Percentiles rank a stretch among this genome's conserved stretches.
Conservation (phyloP, 495 filamentous ascomycete species). For the Podospora conica region DNA sequence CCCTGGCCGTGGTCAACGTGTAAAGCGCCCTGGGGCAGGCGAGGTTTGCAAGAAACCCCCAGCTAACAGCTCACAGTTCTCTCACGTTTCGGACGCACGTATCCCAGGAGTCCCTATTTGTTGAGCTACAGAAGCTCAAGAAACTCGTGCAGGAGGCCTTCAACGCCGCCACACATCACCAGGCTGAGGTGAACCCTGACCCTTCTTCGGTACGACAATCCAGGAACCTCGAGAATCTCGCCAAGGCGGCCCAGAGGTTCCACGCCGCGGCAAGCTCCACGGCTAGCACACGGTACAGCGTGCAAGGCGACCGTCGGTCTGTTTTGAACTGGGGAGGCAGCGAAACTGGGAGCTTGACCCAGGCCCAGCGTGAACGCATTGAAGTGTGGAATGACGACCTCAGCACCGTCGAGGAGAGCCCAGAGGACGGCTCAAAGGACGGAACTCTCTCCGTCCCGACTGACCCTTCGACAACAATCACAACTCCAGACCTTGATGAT, state of each 20-base stretch:
- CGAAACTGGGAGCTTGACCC: not conserved
- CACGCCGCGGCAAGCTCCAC: slow-evolving; percentile 2
- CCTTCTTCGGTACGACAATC: not conserved
- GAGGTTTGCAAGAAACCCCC: too few relatives aligned
- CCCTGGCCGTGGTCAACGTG: slow-evolving; percentile 3
- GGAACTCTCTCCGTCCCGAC: not conserved
- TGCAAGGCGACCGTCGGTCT: not conserved
- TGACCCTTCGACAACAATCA: slow-evolving; percentile 2
- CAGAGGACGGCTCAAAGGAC: slow-evolving; percentile 2
- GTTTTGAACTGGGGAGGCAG: slow-evolving; percentile 5
- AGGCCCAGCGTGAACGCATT: slow-evolving; percentile 3
- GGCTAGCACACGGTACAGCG: slow-evolving; percentile 7
- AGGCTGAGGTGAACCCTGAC: not conserved
- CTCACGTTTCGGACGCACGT: too few relatives aligned
- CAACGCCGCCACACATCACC: not conserved
- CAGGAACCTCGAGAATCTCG: slow-evolving; percentile 9
- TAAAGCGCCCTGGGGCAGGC: not conserved
- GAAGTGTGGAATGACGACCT: slow-evolving; percentile 3
- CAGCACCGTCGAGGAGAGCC: slow-evolving; percentile 1
- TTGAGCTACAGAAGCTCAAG: too few relatives aligned
- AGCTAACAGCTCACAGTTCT: too few relatives aligned
- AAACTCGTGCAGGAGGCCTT: too few relatives aligned
- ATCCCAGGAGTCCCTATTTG: too few relatives aligned
- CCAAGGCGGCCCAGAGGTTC: slow-evolving; percentile 6
- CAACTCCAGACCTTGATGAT: slow-evolving; percentile 4